A percentile compares a stretch with the other conserved stretches of the same genome.
Conservation (phyloP, 768 basidiomycete genomes). For the Myochromella boudieri region DNA sequence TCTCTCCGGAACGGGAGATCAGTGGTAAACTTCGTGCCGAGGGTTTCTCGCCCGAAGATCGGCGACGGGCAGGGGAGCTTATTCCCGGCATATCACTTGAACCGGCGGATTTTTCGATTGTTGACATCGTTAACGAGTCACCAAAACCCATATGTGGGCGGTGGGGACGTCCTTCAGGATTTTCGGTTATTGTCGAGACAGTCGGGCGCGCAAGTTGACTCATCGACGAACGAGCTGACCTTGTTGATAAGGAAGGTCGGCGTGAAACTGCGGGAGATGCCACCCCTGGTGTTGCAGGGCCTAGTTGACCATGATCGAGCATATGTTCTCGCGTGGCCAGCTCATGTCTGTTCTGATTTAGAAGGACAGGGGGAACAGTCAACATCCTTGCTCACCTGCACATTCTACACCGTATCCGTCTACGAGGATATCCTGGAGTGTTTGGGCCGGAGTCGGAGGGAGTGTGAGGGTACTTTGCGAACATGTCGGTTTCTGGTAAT, state of each 20-base stretch:
- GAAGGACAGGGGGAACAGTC: background rate
- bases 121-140: slow-evolving; percentile 39
- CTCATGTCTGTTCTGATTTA: slow-evolving; percentile 54
- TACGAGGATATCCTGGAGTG: slow-evolving; percentile 51
- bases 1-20: slow-evolving; percentile 20
- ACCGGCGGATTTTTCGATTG: slow-evolving; percentile 28
- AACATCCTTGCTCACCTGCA: slow-evolving; percentile 56
- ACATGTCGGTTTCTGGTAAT: slow-evolving; percentile 64
- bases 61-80: slow-evolving; percentile 11
- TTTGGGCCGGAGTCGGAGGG: slow-evolving; percentile 60
- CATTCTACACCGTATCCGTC: slow-evolving; percentile 88
- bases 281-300: slow-evolving; percentile 59
- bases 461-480: slow-evolving; percentile 70
- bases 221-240: slow-evolving; percentile 20
- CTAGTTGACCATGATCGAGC: slow-evolving; percentile 84
- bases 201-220: slow-evolving; percentile 22
- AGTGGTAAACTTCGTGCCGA: slow-evolving; percentile 13
- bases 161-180: slow-evolving; percentile 24
- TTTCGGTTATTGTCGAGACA: slow-evolving; percentile 17
- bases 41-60: slow-evolving; percentile 15
- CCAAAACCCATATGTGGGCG: slow-evolving; percentile 29
- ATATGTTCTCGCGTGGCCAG: slow-evolving; percentile 91
- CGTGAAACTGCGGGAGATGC: slow-evolving; percentile 39
- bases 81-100: slow-evolving; percentile 10
- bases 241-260: slow-evolving; percentile 22